phyloP scores from a whole-genome alignment of 768 basidiomycete species.

The Agaricus sinodeliciosus region DNA sequence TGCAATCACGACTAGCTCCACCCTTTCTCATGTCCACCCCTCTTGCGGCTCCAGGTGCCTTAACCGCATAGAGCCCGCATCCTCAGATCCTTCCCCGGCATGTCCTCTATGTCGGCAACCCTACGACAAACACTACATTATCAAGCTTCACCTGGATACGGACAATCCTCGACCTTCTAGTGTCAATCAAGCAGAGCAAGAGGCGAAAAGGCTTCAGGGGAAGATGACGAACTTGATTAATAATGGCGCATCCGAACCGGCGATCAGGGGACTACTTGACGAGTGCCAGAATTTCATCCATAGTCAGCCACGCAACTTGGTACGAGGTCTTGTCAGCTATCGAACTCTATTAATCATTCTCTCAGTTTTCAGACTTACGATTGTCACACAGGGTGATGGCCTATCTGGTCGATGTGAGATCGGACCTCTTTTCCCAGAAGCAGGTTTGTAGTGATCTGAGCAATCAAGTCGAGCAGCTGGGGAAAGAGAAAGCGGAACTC shows the following conservation, averaged over 20 bases:
- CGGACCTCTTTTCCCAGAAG: slow-evolving; percentile 28
- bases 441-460: slow-evolving; percentile 24
- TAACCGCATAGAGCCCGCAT: slow-evolving; percentile 32
- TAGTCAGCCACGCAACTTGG: slow-evolving; percentile 38
- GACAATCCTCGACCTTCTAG: slow-evolving; percentile 23
- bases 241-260: slow-evolving; percentile 46
- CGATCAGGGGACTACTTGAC: slow-evolving; percentile 43
- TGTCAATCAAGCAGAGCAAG: slow-evolving; percentile 26
- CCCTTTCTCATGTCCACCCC: slow-evolving; percentile 9
- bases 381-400: slow-evolving; percentile 42
- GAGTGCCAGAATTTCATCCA: slow-evolving; percentile 44
- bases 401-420: slow-evolving; percentile 44
- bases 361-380: slow-evolving; percentile 46
- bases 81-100: slow-evolving; percentile 14
- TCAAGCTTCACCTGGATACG: slow-evolving; percentile 57
- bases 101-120: slow-evolving; percentile 62
- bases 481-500: slow-evolving; percentile 28
- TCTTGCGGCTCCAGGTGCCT: slow-evolving; percentile 41
- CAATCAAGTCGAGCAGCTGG: slow-evolving; percentile 25
- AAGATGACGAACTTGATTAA: slow-evolving; percentile 48
- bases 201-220: slow-evolving; percentile 47
- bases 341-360: background rate
- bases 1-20: slow-evolving; percentile 6
- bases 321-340: slow-evolving; percentile 19
- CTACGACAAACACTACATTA: slow-evolving; percentile 39